Percentiles rank a stretch among this genome's conserved stretches.
phyloP scores from a whole-genome alignment of 371 early-diverging fungal species.

The Saksenaea vasiformis region DNA sequence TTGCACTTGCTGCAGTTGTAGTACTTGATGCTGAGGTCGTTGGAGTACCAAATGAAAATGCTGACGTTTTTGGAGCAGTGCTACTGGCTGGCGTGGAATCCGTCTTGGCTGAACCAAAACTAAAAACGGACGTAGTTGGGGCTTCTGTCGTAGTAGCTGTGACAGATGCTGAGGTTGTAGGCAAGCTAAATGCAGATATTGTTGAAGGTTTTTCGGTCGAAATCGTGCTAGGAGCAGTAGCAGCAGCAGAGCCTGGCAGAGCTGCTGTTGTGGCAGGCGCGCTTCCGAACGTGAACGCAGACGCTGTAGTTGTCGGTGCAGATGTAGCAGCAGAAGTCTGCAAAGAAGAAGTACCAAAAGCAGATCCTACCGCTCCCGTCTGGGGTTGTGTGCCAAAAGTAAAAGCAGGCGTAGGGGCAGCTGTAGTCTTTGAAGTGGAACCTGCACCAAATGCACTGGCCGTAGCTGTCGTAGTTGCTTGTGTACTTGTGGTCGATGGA shows the following conservation, averaged over 20 bases:
- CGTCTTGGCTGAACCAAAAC: constrained; percentile 14
- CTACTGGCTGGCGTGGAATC: constrained; percentile 1
- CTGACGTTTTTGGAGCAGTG: neutral
- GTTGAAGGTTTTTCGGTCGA: neutral
- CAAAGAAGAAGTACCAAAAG: constrained; percentile 1
- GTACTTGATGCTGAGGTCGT: neutral
- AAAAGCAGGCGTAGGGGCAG: constrained; percentile 5
- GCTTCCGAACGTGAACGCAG: constrained; percentile 16
- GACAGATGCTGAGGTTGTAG: neutral
- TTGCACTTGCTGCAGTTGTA: neutral
- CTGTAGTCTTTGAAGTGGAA: neutral
- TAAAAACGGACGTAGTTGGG: neutral
- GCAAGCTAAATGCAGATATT: neutral
- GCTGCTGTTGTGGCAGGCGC: neutral
- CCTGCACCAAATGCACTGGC: neutral
- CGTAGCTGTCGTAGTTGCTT: constrained; percentile 1
- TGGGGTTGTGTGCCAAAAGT: constrained; percentile 9
- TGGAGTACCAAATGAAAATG: neutral
- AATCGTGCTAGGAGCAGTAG: constrained; percentile 1
- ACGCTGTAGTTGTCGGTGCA: neutral
- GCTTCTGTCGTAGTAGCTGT: constrained; percentile 10
- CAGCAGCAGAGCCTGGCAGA: neutral
- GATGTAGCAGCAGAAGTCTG: constrained; percentile 6
- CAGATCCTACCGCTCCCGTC: neutral
- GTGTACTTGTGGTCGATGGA: constrained; percentile 2